Percentiles rank a stretch among this genome's conserved stretches.
These are phyloP conservation scores for Bruguiera gymnorhiza DNA, from an alignment of 345 rosid genomes.

Conservation along the genomic window DNA sequence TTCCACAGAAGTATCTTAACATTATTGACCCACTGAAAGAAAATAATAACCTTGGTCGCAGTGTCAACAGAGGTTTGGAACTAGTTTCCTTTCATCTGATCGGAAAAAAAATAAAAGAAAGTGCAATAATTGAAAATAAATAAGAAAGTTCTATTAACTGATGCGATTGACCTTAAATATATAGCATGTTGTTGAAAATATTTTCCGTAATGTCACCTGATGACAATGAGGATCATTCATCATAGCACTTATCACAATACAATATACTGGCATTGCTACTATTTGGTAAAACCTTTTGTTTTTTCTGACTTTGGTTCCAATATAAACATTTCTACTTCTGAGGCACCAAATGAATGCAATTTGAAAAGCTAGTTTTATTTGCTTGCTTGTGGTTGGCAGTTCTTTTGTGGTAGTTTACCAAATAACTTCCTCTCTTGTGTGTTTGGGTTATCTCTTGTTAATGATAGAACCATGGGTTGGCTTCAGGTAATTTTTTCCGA, in stretches of 20 bases:
- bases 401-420: too few relatives aligned
- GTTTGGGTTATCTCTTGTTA: not conserved
- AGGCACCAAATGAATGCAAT: too few relatives aligned
- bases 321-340: too few relatives aligned
- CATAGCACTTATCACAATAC: too few relatives aligned
- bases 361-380: too few relatives aligned
- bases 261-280: too few relatives aligned
- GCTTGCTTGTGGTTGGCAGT: too few relatives aligned
- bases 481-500: slow-evolving; percentile 70
- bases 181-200: too few relatives aligned
- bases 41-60: slow-evolving; percentile 85
- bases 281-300: too few relatives aligned
- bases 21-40: slow-evolving; percentile 79
- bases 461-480: not conserved
- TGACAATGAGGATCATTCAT: too few relatives aligned
- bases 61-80: slow-evolving; percentile 76
- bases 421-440: not conserved
- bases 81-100: slow-evolving; percentile 2
- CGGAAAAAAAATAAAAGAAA: not conserved
- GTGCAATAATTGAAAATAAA: not conserved
- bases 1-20: slow-evolving; percentile 63
- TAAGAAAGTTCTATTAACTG: not conserved
- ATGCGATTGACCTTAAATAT: not conserved
- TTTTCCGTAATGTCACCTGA: too few relatives aligned
- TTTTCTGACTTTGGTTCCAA: too few relatives aligned